phyloP scores from a whole-genome alignment of 192 early-diverging fungal species.

The Linnemannia zychae region DNA sequence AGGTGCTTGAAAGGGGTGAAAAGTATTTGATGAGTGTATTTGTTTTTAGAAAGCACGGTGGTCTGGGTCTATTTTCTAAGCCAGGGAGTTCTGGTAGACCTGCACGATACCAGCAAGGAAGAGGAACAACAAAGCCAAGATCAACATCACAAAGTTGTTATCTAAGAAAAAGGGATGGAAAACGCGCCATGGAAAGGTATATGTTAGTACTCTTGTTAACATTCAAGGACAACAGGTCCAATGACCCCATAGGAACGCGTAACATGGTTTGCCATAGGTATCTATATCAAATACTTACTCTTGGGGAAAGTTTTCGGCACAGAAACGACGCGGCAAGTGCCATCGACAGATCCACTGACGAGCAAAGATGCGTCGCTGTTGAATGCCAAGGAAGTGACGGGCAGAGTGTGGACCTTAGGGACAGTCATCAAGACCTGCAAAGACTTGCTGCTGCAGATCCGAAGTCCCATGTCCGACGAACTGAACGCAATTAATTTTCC shows the following conservation, averaged over 20 bases:
- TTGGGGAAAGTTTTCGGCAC: slow-evolving; percentile 67
- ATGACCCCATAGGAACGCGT: neutral
- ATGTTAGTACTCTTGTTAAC: neutral
- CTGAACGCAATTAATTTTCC: slow-evolving; percentile 82
- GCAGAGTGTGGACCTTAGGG: slow-evolving; percentile 81
- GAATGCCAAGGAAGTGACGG: slow-evolving; percentile 84
- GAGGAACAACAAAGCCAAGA: slow-evolving; percentile 42
- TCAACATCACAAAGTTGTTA: slow-evolving; percentile 54
- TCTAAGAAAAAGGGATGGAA: slow-evolving; percentile 13
- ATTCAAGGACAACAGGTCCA: neutral
- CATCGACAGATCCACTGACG: slow-evolving; percentile 88
- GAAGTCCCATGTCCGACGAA: slow-evolving; percentile 78
- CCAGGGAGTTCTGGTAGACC: slow-evolving; percentile 31
- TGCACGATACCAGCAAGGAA: slow-evolving; percentile 44
- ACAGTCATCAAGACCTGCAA: slow-evolving; percentile 73
- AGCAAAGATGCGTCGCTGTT: slow-evolving; percentile 73
- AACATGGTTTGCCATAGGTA: neutral
- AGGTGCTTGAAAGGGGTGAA: neutral
- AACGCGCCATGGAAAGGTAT: neutral
- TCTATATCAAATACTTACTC: slow-evolving; percentile 29
- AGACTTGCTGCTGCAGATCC: slow-evolving; percentile 71
- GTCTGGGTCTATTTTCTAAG: slow-evolving; percentile 7
- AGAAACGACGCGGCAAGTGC: slow-evolving; percentile 69
- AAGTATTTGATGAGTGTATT: neutral
- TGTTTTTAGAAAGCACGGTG: neutral